These are phyloP conservation scores for Ogataea ganodermae DNA, from an alignment of 805 yeast genomes.

Conservation along the genomic window DNA sequence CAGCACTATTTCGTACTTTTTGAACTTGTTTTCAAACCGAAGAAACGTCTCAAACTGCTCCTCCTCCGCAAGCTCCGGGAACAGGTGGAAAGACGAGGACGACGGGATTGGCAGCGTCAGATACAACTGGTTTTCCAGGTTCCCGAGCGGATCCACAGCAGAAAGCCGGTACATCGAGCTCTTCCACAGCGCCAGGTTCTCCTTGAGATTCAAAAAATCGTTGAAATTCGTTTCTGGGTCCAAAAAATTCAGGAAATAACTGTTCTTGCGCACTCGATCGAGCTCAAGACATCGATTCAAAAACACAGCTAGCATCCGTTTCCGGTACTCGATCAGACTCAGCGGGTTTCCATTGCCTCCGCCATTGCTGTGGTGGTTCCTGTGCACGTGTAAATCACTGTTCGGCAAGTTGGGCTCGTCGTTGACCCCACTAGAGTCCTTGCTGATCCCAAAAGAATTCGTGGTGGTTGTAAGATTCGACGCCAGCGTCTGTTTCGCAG, in stretches of 20 bases:
- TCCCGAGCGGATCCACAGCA: conserved; percentile 57
- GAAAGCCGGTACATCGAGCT: conserved; percentile 57
- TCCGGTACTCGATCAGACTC: conserved; percentile 56
- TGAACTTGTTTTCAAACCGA: conserved; percentile 34
- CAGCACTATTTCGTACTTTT: conserved; percentile 35
- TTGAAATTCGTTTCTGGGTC: conserved; percentile 86
- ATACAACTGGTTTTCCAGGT: conserved; percentile 57
- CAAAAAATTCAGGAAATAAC: conserved; percentile 72
- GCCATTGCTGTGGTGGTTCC: conserved; percentile 4
- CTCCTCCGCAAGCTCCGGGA: conserved; percentile 31
- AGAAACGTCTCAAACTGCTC: conserved; percentile 32
- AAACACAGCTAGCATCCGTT: conserved; percentile 73
- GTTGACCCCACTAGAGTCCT: conserved; percentile 5
- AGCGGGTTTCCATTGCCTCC: conserved; percentile 12
- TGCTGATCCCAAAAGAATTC: conserved; percentile 27
- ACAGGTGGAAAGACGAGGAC: conserved; percentile 26
- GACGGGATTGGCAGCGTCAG: conserved; percentile 61
- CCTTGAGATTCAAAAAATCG: conserved; percentile 65
- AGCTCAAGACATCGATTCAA: conserved; percentile 71
- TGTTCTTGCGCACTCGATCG: conserved; percentile 54
- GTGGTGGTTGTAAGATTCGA: conserved; percentile 35
- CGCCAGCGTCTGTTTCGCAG: conserved; percentile 71
- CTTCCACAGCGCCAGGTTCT: conserved; percentile 52
- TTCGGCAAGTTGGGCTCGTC: conserved; percentile 12
- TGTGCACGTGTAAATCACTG: conserved; percentile 5